Base-by-base conservation (phyloP, 2,329 filamentous ascomycete genomes). In the Chaetomium sp. region DNA sequence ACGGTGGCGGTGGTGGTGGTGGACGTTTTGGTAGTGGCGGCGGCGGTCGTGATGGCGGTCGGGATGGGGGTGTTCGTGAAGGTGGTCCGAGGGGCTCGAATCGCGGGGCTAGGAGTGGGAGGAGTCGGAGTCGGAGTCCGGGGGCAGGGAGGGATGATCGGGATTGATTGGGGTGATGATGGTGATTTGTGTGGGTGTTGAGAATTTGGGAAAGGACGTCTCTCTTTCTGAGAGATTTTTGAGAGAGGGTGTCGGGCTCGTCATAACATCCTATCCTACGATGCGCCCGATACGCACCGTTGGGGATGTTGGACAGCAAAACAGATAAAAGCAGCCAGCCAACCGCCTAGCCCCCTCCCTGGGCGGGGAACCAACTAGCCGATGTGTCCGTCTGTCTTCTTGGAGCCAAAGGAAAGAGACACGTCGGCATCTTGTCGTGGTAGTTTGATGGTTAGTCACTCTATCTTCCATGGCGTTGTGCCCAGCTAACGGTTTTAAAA, bases 61-160 rank as follows among this genome's bases (percentile, higher is more conserved):
- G 63, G 48, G 71, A 73, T 49, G 70, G 69, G 3, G 72, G 70
- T 1, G 67, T 70, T 1, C 67, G 68, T 8, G 72, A 71, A 19
- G 70, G 73, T 36, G 69, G 70, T 2, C 72, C 72, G 11, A 70
- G 72, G 2, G 67, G 76, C 37, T 71, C 71, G 44, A 70, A 69
- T 49, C 66, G 70, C 34, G 65, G 69, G 2, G 62, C 67, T 11
- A 61, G 67, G 9, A 65, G 74, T 58, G 72, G 74, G 40, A 66
- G 79, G 54, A 78, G 76, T 60, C 72, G 79, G 46, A 76, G 74
- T 52, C 70, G 75, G 44, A 79, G 77, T 56, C 77, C 76, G 2
- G 73, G 68, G 5, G 71, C 63, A 8, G 60, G 55, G 34, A 60
- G 58, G 56, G 60, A 60, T 36, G 59, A 52, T n/a, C 19, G 19